A percentile compares a stretch with the other conserved stretches of the same genome.
Conservation (phyloP, 345 rosid genomes). For the Turnera subulata region DNA sequence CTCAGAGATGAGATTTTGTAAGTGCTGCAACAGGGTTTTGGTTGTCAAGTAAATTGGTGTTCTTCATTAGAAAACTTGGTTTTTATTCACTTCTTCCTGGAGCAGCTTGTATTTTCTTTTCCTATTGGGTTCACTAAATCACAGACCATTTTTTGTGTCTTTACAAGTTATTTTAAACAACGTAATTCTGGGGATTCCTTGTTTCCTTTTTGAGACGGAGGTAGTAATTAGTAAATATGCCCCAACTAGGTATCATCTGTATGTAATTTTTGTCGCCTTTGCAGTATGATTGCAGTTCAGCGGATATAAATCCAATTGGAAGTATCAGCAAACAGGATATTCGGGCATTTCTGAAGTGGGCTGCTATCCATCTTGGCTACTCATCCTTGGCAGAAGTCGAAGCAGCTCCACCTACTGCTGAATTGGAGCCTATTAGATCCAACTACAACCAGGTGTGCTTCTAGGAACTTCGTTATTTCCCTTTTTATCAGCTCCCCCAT, state of each 20-base stretch:
- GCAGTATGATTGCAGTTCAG: slow-evolving; percentile 97
- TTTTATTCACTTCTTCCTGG: too few species aligned
- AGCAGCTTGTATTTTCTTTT: too few species aligned
- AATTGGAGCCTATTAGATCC: slow-evolving; percentile 84
- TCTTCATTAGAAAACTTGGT: too few species aligned
- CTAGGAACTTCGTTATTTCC: background rate
- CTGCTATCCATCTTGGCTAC: slow-evolving; percentile 80
- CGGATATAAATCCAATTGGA: slow-evolving; percentile 96
- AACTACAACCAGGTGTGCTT: slow-evolving; percentile 68
- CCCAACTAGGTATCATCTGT: background rate
- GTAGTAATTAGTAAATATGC: too few species aligned
- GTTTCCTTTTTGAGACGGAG: too few species aligned
- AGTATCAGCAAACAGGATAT: slow-evolving; percentile 89
- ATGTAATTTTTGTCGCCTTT: slow-evolving; percentile 12
- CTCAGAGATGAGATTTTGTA: background rate
- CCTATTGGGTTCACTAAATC: too few species aligned
- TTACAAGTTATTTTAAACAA: too few species aligned
- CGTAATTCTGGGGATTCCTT: too few species aligned
- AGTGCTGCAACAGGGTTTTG: background rate
- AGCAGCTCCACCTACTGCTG: slow-evolving; percentile 99
- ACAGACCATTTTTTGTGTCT: too few species aligned
- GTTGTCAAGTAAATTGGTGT: slow-evolving; percentile 1
- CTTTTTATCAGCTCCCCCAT: background rate
- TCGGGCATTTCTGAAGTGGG: slow-evolving; percentile 79
- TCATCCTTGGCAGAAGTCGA: slow-evolving; percentile 81